phyloP scores from a whole-genome alignment of 2,329 filamentous ascomycete genomes.

The Pseudocercospora macadamiae region DNA sequence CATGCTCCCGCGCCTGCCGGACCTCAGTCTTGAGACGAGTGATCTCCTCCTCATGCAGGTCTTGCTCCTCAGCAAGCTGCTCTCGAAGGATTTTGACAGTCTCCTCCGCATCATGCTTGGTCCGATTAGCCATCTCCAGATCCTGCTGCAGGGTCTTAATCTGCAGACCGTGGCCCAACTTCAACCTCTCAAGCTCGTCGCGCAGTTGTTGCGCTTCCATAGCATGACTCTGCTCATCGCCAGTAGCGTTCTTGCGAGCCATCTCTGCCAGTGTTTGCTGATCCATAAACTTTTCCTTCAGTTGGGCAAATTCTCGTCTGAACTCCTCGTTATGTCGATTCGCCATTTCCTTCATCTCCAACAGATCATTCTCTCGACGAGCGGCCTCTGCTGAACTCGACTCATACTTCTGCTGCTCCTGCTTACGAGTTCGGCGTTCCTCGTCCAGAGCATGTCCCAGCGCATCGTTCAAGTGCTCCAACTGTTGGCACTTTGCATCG shows the following conservation, averaged over 20 bases:
- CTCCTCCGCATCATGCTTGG: slow-evolving; percentile 29
- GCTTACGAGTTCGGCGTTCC: slow-evolving; percentile 28
- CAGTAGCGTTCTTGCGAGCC: slow-evolving; percentile 13
- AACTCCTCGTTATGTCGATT: slow-evolving; percentile 30
- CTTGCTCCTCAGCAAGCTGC: slow-evolving; percentile 30
- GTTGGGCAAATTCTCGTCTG: slow-evolving; percentile 25
- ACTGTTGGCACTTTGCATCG: slow-evolving; percentile 31
- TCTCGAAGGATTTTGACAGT: slow-evolving; percentile 24
- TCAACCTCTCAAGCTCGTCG: slow-evolving; percentile 25
- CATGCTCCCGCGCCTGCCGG: slow-evolving; percentile 22
- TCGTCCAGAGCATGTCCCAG: slow-evolving; percentile 31
- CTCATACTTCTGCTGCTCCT: slow-evolving; percentile 27
- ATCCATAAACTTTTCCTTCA: slow-evolving; percentile 28
- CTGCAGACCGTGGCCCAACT: slow-evolving; percentile 20
- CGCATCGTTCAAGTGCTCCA: slow-evolving; percentile 32
- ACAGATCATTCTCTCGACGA: slow-evolving; percentile 28
- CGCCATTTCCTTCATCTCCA: slow-evolving; percentile 31
- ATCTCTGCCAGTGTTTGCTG: slow-evolving; percentile 20
- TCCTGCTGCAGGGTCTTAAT: slow-evolving; percentile 26
- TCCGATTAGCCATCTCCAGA: slow-evolving; percentile 27
- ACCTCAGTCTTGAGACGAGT: slow-evolving; percentile 27
- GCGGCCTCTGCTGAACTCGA: slow-evolving; percentile 23
- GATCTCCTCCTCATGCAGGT: slow-evolving; percentile 27
- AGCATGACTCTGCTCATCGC: slow-evolving; percentile 18
- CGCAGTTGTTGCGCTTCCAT: slow-evolving; percentile 27